A percentile compares a stretch with the other conserved stretches of the same genome.
Conservation (phyloP, 305 asterid genomes). For the Fraxinus nigra region DNA sequence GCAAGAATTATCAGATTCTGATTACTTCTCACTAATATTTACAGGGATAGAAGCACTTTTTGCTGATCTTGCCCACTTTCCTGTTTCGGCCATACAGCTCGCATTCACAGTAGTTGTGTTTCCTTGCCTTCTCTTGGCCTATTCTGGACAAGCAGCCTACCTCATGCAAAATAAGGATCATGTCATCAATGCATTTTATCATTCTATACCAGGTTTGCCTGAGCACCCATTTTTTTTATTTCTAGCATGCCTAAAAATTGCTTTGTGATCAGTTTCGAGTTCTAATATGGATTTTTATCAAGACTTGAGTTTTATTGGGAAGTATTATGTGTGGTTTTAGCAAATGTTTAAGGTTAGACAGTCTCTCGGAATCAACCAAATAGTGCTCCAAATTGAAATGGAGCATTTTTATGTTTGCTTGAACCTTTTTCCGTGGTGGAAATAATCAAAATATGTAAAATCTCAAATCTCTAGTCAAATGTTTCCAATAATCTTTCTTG, state of each 20-base stretch:
- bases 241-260: not conserved
- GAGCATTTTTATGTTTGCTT: not conserved
- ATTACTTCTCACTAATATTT: constrained; percentile 25
- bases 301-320: not conserved
- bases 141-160: constrained; percentile 98
- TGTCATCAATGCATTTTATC: constrained; percentile 79
- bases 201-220: constrained; percentile 85
- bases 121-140: constrained; percentile 95
- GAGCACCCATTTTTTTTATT: not conserved
- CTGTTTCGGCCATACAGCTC: constrained; percentile 86
- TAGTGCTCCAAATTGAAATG: not conserved
- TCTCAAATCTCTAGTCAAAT: not conserved
- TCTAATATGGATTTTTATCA: not conserved
- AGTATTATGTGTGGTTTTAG: not conserved
- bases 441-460: not conserved
- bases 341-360: not conserved
- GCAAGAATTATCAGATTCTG: constrained; percentile 7
- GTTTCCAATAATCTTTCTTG: not conserved
- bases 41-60: constrained; percentile 98
- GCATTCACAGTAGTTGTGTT: constrained; percentile 88
- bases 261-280: not conserved
- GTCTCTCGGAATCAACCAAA: not conserved
- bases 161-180: constrained; percentile 72
- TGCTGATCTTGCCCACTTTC: constrained; percentile 96
- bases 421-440: not conserved